These are phyloP conservation scores for Mycena rosella DNA, from an alignment of 768 basidiomycete species.

Conservation along the genomic window DNA sequence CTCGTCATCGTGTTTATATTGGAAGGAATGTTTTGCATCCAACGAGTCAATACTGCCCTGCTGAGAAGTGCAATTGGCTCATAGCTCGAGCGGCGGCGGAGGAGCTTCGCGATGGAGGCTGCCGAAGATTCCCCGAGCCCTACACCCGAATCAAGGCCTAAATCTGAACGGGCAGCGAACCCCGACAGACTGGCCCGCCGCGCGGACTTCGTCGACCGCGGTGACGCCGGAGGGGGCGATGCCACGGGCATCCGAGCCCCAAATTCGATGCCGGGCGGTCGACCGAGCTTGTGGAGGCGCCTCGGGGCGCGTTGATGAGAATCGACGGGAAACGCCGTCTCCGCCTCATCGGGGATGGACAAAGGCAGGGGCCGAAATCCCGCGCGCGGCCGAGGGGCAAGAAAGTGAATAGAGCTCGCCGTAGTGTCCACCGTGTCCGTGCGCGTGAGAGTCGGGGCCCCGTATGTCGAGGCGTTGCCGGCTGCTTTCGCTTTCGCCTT, in stretches of 20 bases:
- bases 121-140: too few relatives aligned
- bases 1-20: too few relatives aligned
- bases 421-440: not conserved
- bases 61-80: not conserved
- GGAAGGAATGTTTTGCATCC: too few relatives aligned
- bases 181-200: not conserved
- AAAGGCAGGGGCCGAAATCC: too few relatives aligned
- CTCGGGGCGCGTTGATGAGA: too few relatives aligned
- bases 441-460: not conserved
- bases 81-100: not conserved
- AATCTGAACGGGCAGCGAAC: not conserved
- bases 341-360: too few relatives aligned
- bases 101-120: not conserved
- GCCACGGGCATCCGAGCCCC: not conserved
- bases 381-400: too few relatives aligned
- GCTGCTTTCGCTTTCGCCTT: not conserved
- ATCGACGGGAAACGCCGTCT: too few relatives aligned
- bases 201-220: not conserved
- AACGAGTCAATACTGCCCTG: too few relatives aligned
- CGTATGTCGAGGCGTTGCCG: not conserved
- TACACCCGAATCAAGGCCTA: too few relatives aligned
- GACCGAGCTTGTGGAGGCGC: not conserved
- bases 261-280: not conserved
- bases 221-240: not conserved
- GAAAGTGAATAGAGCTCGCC: not conserved